Conservation (phyloP, 108 stramenopile genomes). For the Seminavis robusta region DNA sequence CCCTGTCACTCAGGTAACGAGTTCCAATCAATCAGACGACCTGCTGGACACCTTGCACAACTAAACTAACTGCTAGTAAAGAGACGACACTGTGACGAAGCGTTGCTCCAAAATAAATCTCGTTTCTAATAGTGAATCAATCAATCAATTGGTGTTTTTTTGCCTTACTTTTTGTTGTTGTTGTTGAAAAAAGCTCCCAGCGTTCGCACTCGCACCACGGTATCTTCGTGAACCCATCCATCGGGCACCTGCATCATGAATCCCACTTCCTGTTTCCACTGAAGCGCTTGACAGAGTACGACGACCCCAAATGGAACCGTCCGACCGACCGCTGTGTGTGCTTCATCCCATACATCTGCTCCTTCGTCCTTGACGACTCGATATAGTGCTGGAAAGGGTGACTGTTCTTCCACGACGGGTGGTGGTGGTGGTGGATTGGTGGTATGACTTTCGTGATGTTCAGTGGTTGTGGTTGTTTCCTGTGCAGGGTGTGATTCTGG, state of each 20-base stretch:
- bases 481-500: not conserved
- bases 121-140: no score
- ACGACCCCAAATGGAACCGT: conserved; percentile 25
- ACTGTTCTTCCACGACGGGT: not conserved
- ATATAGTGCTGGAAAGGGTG: conserved; percentile 41
- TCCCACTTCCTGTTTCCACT: conserved; percentile 4
- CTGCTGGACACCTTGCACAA: no score
- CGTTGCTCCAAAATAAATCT: no score
- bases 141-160: no score
- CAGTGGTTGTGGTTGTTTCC: not conserved
- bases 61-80: no score
- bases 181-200: no score
- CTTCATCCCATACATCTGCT: conserved; percentile 19
- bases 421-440: not conserved
- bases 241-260: not conserved
- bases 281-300: conserved; percentile 18
- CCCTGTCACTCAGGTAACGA: no score
- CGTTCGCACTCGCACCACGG: not conserved
- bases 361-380: conserved; percentile 21
- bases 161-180: no score
- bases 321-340: conserved; percentile 9
- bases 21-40: no score
- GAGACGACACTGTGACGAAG: no score
- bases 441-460: not conserved
- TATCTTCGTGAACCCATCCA: conserved; percentile 4